phyloP scores from a whole-genome alignment of 2,329 filamentous ascomycete species.

The Talaromyces sp. region DNA sequence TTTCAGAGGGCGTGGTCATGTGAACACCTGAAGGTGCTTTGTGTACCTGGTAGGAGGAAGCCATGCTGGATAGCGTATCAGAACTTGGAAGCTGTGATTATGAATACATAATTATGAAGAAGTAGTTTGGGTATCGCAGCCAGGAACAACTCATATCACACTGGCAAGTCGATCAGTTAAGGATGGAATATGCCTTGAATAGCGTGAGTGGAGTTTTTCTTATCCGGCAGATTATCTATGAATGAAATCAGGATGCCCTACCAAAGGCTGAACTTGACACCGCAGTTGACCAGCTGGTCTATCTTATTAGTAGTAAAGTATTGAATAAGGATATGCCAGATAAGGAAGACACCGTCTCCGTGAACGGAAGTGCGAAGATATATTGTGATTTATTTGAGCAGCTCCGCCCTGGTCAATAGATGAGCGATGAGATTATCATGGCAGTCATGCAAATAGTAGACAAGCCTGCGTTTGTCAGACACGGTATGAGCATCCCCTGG shows the following conservation, averaged over 20 bases:
- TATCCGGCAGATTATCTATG: background rate
- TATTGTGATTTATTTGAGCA: background rate
- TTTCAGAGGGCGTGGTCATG: too few relatives aligned
- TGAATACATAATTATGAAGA: too few relatives aligned
- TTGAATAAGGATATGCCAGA: background rate
- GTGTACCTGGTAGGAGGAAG: too few relatives aligned
- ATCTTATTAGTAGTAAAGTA: background rate
- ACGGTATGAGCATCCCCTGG: slow-evolving; percentile 1
- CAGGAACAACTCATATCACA: too few relatives aligned
- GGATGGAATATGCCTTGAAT: background rate
- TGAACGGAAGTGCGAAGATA: background rate
- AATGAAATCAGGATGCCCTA: background rate
- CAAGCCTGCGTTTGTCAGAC: background rate
- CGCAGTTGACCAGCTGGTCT: background rate
- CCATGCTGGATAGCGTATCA: too few relatives aligned
- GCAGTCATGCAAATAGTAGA: slow-evolving; percentile 2
- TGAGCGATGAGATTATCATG: background rate
- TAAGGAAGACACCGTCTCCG: background rate
- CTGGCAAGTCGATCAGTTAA: background rate
- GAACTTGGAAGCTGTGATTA: too few relatives aligned
- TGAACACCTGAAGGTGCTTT: too few relatives aligned
- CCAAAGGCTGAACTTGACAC: background rate
- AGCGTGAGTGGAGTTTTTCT: background rate
- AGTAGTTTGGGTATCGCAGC: too few relatives aligned
- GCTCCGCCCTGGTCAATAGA: background rate